Evolutionary conservation across 106 monocot species (phyloP).

Genomic region (Xerophyta viscosa): DNA sequence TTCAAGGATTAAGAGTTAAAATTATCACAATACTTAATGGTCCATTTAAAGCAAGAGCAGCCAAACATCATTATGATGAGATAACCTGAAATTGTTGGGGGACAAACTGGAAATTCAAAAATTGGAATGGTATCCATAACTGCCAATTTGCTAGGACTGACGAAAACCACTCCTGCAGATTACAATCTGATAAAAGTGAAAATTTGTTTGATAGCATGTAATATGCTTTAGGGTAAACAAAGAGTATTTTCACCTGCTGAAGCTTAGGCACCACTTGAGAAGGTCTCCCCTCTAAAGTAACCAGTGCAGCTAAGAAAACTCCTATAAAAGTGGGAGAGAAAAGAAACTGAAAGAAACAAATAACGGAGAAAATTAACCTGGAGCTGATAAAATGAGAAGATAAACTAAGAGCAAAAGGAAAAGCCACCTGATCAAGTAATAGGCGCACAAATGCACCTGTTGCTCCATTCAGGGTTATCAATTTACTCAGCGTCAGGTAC

Average conservation of each 20-base stretch:
- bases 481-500: constrained; percentile 7
- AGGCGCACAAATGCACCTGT: constrained; percentile 4
- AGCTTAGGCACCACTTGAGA: constrained; percentile 33
- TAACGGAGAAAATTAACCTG: not conserved
- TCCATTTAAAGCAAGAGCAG: too few relatives aligned
- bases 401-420: not conserved
- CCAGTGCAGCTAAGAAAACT: constrained; percentile 25
- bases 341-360: constrained; percentile 20
- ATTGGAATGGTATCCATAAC: constrained; percentile 49
- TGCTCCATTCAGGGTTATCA: constrained; percentile 1
- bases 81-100: constrained; percentile 41
- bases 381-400: not conserved
- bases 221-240: too few relatives aligned
- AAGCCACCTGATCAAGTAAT: constrained; percentile 8
- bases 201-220: too few relatives aligned
- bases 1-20: too few relatives aligned
- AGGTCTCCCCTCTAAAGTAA: constrained; percentile 33
- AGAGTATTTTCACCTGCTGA: constrained; percentile 22
- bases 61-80: too few relatives aligned
- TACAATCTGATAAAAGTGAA: too few relatives aligned
- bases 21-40: too few relatives aligned
- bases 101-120: constrained; percentile 43
- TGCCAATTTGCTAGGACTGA: constrained; percentile 40
- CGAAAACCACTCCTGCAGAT: constrained; percentile 40
- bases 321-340: constrained; percentile 41